These are phyloP conservation scores for Colletotrichum gigasporum DNA, from an alignment of 2,329 filamentous ascomycete species.

Conservation along the genomic window DNA sequence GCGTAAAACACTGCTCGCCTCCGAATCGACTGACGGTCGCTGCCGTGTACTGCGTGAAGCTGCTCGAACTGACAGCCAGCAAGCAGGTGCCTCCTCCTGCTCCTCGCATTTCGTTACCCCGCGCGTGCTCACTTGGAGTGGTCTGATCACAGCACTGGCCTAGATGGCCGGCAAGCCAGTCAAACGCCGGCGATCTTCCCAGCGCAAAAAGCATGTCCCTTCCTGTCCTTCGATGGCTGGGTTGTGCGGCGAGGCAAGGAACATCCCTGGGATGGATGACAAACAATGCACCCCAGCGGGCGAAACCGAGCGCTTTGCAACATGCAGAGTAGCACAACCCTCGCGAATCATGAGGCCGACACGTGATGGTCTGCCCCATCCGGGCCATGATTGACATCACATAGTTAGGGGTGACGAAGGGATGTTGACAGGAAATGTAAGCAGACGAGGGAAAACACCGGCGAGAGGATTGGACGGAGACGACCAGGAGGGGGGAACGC, in stretches of 20 bases:
- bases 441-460: neutral
- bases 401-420: neutral
- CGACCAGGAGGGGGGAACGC: no score
- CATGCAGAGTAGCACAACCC: neutral
- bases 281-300: neutral
- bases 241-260: neutral
- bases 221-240: neutral
- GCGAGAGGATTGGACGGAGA: conserved; percentile 1
- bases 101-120: conserved; percentile 19
- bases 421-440: neutral
- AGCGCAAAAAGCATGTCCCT: neutral
- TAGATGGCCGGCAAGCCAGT: conserved; percentile 18
- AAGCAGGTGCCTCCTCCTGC: neutral
- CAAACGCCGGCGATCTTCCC: conserved; percentile 25
- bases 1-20: conserved; percentile 1
- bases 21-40: neutral
- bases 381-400: neutral
- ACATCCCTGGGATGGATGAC: neutral
- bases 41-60: neutral
- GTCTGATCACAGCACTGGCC: conserved; percentile 20
- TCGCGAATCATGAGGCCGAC: conserved; percentile 23
- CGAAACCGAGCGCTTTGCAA: neutral
- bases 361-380: neutral
- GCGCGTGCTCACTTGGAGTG: conserved; percentile 9
- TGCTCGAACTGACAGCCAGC: no score